Percentiles rank a stretch among this genome's conserved stretches.
phyloP scores from a whole-genome alignment of 2,329 filamentous ascomycete genomes.

The Cercospora sp. region DNA sequence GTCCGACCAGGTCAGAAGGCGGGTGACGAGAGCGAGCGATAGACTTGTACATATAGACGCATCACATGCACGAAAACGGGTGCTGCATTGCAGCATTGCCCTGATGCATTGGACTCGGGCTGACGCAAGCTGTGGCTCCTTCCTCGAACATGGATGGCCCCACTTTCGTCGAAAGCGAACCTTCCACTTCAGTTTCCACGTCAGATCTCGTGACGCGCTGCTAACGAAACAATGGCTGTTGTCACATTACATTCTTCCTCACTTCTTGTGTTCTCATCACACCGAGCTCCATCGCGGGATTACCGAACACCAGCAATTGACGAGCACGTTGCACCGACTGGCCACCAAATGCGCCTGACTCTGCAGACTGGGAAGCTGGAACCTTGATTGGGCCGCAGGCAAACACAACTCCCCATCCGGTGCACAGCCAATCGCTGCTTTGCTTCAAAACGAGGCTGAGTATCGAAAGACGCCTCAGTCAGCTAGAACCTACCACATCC shows the following conservation, averaged over 20 bases:
- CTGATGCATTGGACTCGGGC: not conserved
- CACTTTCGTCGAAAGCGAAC: not conserved
- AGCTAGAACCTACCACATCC: not conserved
- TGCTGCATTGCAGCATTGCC: not conserved
- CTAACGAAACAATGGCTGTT: not conserved
- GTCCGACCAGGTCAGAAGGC: conserved; percentile 15
- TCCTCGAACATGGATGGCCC: conserved; percentile 6
- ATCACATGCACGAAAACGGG: not conserved
- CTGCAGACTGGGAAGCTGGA: conserved; percentile 1
- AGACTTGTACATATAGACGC: conserved; percentile 24
- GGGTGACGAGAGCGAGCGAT: conserved; percentile 17
- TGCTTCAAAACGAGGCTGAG: conserved; percentile 12
- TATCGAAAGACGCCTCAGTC: not conserved
- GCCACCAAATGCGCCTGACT: conserved; percentile 3
- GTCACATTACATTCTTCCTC: not conserved
- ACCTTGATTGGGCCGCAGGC: conserved; percentile 16
- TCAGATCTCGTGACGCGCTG: conserved; percentile 6
- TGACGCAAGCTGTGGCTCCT: not conserved
- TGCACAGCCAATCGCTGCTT: conserved; percentile 10
- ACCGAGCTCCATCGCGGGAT: not conserved
- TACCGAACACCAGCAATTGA: not conserved
- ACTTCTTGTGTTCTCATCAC: not conserved
- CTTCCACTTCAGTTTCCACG: not conserved
- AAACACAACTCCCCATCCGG: conserved; percentile 10
- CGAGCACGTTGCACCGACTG: not conserved